These are phyloP conservation scores for Citrullus amarus DNA, from an alignment of 306 rosid genomes.

Conservation along the genomic window DNA sequence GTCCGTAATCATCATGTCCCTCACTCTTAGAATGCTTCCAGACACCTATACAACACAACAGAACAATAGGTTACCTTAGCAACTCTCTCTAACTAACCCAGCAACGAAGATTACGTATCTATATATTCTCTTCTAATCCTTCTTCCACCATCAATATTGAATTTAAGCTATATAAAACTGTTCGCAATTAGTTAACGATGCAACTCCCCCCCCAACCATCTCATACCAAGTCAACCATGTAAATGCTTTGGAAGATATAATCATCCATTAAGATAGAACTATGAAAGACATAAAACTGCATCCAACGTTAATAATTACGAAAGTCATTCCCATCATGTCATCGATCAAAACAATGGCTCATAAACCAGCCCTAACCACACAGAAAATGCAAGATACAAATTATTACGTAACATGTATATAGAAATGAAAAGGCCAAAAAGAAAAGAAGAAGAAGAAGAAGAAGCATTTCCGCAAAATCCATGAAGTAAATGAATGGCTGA, in stretches of 20 bases:
- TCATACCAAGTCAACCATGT: background rate
- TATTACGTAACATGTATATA: background rate
- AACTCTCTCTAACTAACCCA: background rate
- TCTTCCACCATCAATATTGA: background rate
- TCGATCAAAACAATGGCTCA: background rate
- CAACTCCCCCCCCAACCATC: background rate
- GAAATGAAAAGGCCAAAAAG: background rate
- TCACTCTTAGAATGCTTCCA: conserved; percentile 93
- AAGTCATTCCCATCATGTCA: background rate
- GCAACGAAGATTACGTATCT: background rate
- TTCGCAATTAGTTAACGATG: background rate
- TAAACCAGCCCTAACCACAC: background rate
- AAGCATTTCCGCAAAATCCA: background rate
- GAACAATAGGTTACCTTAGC: background rate
- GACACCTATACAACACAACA: conserved; percentile 34
- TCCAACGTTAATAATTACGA: background rate
- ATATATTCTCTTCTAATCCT: background rate
- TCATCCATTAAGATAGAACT: background rate
- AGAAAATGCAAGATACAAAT: background rate
- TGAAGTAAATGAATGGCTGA: background rate
- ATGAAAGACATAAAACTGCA: background rate
- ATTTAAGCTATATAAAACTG: background rate
- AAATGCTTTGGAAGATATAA: background rate
- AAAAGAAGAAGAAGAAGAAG: too few species aligned
- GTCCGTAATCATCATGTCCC: conserved; percentile 88